Conservation (phyloP, 208 protist species). For the Trypanosoma cruzi region DNA sequence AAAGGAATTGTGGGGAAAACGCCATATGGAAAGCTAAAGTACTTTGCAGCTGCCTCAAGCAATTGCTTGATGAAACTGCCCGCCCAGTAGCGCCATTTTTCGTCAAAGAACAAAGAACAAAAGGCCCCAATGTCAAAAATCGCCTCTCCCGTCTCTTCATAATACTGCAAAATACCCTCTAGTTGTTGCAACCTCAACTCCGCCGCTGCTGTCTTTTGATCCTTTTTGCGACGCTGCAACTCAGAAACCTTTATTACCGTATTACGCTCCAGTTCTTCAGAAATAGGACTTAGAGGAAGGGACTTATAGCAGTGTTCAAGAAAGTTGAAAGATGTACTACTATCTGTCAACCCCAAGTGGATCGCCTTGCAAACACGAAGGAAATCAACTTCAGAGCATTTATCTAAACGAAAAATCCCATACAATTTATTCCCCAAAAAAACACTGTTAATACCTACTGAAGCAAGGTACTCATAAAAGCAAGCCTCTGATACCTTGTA, state of each 20-base stretch:
- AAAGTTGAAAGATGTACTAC: conserved; percentile 19
- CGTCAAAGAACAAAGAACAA: conserved; percentile 33
- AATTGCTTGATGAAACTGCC: conserved; percentile 50
- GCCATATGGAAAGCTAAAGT: conserved; percentile 43
- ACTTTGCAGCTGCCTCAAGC: conserved; percentile 43
- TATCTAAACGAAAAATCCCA: conserved; percentile 26
- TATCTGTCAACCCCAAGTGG: conserved; percentile 38
- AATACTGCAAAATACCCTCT: conserved; percentile 24
- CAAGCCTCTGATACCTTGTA: conserved; percentile 29
- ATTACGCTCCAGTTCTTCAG: conserved; percentile 10
- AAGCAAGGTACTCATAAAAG: conserved; percentile 40
- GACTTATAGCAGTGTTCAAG: conserved; percentile 44
- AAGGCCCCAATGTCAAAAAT: conserved; percentile 33
- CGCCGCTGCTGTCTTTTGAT: conserved; percentile 10
- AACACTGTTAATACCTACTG: conserved; percentile 37
- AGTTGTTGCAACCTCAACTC: conserved; percentile 24
- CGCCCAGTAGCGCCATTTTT: conserved; percentile 23
- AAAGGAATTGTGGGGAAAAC: conserved; percentile 43
- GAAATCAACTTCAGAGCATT: conserved; percentile 25
- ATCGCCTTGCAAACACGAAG: conserved; percentile 46
- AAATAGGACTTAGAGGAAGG: conserved; percentile 25
- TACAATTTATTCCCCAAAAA: conserved; percentile 26
- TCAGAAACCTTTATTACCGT: conserved; percentile 7
- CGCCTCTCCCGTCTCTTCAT: conserved; percentile 12
- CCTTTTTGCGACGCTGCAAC: neutral